Evolutionary conservation across 108 stramenopile genomes (phyloP).

Genomic region (Pseudonitzschia multiseries): DNA sequence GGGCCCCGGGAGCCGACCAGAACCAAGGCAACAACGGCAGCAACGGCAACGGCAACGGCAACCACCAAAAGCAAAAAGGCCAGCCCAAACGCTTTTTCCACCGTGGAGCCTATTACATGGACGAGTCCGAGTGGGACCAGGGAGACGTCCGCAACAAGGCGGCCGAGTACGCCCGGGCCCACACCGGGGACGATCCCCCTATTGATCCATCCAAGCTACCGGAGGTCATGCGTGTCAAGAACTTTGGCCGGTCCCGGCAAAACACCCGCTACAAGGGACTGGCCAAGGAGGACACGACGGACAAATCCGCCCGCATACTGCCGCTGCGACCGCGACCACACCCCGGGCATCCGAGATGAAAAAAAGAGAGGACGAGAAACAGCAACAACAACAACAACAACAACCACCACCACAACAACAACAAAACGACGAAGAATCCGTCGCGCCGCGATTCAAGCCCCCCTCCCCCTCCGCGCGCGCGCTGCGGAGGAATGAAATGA

Average conservation of each 20-base stretch:
- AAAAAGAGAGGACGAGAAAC: neutral
- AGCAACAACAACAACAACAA: neutral
- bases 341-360: neutral
- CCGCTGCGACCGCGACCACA: conserved; percentile 14
- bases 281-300: conserved; percentile 92
- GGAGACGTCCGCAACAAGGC: conserved; percentile 89
- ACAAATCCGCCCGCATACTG: conserved; percentile 26
- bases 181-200: conserved; percentile 83
- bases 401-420: too few species aligned
- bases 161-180: conserved; percentile 74
- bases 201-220: conserved; percentile 87
- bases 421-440: too few species aligned
- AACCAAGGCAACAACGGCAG: neutral
- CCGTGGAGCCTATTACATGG: conserved; percentile 98
- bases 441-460: too few species aligned
- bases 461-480: too few species aligned
- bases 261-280: conserved; percentile 92
- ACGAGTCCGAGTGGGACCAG: conserved; percentile 83
- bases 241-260: conserved; percentile 91
- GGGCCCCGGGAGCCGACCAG: conserved; percentile 51
- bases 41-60: too few species aligned
- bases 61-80: too few species aligned
- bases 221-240: conserved; percentile 91
- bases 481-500: too few species aligned
- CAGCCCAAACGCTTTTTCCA: conserved; percentile 94